Evolutionary conservation across 1,139 yeast genomes (phyloP).

Genomic region (Yueomyces sp.): DNA sequence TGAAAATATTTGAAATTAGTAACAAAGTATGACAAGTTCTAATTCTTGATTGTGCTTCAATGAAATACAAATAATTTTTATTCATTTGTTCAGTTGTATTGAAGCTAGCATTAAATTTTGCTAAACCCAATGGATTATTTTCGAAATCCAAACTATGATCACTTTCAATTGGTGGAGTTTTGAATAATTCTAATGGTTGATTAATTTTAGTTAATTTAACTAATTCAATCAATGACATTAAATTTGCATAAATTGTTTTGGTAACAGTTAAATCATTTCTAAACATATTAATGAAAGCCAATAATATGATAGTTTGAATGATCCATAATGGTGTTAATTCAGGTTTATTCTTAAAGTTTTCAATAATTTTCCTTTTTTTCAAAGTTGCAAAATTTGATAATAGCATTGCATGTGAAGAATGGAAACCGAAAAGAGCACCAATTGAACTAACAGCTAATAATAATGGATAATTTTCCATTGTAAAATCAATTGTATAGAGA

Average conservation of each 20-base stretch:
- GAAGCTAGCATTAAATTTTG: slow-evolving; percentile 20
- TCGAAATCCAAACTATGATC: slow-evolving; percentile 21
- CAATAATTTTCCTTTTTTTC: slow-evolving; percentile 9
- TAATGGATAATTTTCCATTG: slow-evolving; percentile 55
- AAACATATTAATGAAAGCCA: slow-evolving; percentile 72
- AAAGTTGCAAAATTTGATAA: slow-evolving; percentile 56
- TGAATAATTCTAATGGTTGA: slow-evolving; percentile 49
- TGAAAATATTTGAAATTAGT: slow-evolving; percentile 56
- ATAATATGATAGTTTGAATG: slow-evolving; percentile 70
- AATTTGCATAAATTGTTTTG: slow-evolving; percentile 62
- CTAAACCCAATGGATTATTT: slow-evolving; percentile 23
- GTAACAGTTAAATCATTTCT: slow-evolving; percentile 62
- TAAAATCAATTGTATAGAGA: slow-evolving; percentile 44
- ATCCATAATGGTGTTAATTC: slow-evolving; percentile 61
- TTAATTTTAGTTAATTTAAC: slow-evolving; percentile 67
- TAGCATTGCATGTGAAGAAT: slow-evolving; percentile 63
- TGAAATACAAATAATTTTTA: slow-evolving; percentile 59
- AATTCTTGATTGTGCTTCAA: slow-evolving; percentile 72
- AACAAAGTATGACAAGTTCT: slow-evolving; percentile 75
- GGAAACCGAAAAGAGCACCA: slow-evolving; percentile 80
- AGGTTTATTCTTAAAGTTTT: slow-evolving; percentile 45
- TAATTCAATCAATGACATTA: slow-evolving; percentile 69
- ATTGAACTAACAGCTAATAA: slow-evolving; percentile 76
- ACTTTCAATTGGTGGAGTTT: slow-evolving; percentile 41
- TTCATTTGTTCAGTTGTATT: slow-evolving; percentile 28